These are phyloP conservation scores for Alternaria longipes DNA, from an alignment of 2,329 filamentous ascomycete genomes.

Conservation along the genomic window DNA sequence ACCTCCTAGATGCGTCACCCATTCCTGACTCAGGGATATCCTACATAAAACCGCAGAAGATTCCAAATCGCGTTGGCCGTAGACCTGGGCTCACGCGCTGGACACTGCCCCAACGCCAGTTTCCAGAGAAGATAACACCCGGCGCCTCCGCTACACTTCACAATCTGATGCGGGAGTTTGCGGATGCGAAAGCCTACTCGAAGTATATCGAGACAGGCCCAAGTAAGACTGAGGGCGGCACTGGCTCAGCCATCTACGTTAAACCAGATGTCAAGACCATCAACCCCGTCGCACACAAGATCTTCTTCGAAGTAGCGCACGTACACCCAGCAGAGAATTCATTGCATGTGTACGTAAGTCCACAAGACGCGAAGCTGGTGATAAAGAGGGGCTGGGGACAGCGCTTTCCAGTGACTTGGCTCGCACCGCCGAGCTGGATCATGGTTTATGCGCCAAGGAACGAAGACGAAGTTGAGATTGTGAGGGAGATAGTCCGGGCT, in stretches of 20 bases:
- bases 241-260: constrained; percentile 44
- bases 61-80: constrained; percentile 31
- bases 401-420: constrained; percentile 58
- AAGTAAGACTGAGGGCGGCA: constrained; percentile 45
- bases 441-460: constrained; percentile 84
- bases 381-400: constrained; percentile 81
- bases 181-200: constrained; percentile 27
- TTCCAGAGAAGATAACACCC: constrained; percentile 32
- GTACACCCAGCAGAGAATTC: constrained; percentile 79
- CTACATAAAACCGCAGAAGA: constrained; percentile 34
- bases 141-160: constrained; percentile 26
- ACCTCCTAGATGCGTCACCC: constrained; percentile 36
- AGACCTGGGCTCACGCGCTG: constrained; percentile 38
- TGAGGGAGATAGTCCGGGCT: constrained; percentile 76
- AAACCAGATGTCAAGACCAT: constrained; percentile 34
- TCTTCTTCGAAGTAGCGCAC: constrained; percentile 60
- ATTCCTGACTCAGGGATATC: constrained; percentile 34
- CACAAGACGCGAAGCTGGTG: constrained; percentile 75
- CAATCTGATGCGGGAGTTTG: constrained; percentile 35
- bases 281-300: constrained; percentile 41
- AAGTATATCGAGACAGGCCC: constrained; percentile 31
- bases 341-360: constrained; percentile 81
- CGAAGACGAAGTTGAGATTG: constrained; percentile 71
- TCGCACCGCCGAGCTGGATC: constrained; percentile 45
- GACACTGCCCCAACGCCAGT: constrained; percentile 45